Percentiles rank a stretch among this genome's conserved stretches.
phyloP scores from a whole-genome alignment of 768 basidiomycete genomes.

The Leccinellum albellum region DNA sequence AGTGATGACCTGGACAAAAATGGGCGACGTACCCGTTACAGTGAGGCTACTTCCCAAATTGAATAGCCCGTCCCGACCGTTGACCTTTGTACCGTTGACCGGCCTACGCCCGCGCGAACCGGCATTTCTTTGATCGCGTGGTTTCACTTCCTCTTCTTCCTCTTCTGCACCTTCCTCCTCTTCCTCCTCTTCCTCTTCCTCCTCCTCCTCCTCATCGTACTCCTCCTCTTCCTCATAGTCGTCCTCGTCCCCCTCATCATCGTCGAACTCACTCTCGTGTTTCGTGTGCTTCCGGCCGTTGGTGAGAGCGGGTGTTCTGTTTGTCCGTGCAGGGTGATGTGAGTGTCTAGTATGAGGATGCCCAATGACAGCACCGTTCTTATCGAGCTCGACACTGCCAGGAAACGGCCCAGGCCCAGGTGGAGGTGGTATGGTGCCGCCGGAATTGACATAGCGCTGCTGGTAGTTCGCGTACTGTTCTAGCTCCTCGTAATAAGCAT shows the following conservation, averaged over 20 bases:
- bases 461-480: conserved; percentile 98
- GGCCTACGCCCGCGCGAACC: conserved; percentile 37
- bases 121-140: conserved; percentile 34
- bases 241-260: conserved; percentile 57
- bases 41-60: conserved; percentile 81
- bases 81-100: conserved; percentile 43
- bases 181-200: conserved; percentile 69
- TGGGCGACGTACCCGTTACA: conserved; percentile 61
- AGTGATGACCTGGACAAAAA: conserved; percentile 6
- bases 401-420: conserved; percentile 98
- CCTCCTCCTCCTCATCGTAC: conserved; percentile 54
- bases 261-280: conserved; percentile 63
- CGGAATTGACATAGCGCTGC: conserved; percentile 90
- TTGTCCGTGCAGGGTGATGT: conserved; percentile 40
- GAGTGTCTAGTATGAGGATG: conserved; percentile 29
- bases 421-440: conserved; percentile 85
- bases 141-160: conserved; percentile 49
- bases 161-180: conserved; percentile 61
- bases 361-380: conserved; percentile 70
- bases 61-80: conserved; percentile 64
- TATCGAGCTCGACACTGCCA: conserved; percentile 94
- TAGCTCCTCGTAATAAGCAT: conserved; percentile 99
- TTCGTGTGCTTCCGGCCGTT: conserved; percentile 43
- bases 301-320: conserved; percentile 32
- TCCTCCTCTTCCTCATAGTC: conserved; percentile 54